Evolutionary conservation across 257 asterid genomes (phyloP).

Genomic region (Anisodus tanguticus): DNA sequence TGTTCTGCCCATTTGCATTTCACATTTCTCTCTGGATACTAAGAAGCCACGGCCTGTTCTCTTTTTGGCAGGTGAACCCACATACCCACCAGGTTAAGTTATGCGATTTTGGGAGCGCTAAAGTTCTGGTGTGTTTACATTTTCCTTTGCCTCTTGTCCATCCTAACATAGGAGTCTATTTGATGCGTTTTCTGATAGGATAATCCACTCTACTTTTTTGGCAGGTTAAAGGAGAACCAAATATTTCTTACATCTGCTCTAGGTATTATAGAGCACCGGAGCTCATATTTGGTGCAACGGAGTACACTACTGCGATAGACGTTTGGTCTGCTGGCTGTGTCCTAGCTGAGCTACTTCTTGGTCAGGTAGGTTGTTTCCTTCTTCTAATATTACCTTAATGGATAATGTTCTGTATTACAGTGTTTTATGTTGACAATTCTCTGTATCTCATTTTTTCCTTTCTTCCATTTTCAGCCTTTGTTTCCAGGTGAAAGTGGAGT

Average conservation of each 20-base stretch:
- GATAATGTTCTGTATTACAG: background rate
- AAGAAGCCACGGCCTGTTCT: background rate
- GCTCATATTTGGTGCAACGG: constrained; percentile 65
- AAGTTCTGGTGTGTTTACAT: constrained; percentile 50
- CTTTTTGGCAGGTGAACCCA: constrained; percentile 58
- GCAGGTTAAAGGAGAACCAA: constrained; percentile 65
- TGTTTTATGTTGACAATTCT: background rate
- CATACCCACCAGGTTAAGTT: constrained; percentile 69
- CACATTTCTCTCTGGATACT: constrained; percentile 17
- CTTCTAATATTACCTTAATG: background rate
- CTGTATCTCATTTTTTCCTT: constrained; percentile 2
- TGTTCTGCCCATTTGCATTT: background rate
- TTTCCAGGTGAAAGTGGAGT: constrained; percentile 99
- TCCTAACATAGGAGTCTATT: background rate
- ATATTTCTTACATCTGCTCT: constrained; percentile 62
- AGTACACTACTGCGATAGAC: constrained; percentile 58
- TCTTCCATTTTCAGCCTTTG: constrained; percentile 62
- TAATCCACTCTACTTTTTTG: constrained; percentile 16
- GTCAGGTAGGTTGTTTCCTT: constrained; percentile 47
- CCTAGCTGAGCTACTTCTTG: constrained; percentile 59
- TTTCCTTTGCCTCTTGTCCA: background rate
- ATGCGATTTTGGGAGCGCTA: constrained; percentile 63
- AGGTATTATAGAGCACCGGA: constrained; percentile 69
- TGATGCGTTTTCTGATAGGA: constrained; percentile 3
- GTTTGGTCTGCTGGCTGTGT: constrained; percentile 67